Percentiles rank a stretch among this genome's conserved stretches.
Conservation (phyloP, 2,329 filamentous ascomycete species). For the Colletotrichum tropicicola region DNA sequence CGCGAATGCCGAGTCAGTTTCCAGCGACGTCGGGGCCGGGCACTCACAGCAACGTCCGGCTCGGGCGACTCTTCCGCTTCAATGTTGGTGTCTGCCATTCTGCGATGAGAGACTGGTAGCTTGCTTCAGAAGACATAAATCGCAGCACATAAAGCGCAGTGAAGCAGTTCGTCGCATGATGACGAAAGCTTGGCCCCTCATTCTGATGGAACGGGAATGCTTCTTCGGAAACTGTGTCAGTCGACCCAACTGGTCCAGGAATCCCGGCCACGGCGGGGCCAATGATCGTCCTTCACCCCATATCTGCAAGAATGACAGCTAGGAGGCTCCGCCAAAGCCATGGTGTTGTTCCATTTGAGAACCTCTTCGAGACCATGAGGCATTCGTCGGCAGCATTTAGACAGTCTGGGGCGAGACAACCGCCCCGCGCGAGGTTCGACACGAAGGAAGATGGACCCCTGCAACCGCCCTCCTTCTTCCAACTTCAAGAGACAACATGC, state of each 20-base stretch:
- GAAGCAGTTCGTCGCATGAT: not conserved
- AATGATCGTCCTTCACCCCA: not conserved
- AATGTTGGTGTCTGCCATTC: not conserved
- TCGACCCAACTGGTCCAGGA: conserved; percentile 1
- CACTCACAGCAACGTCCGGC: not conserved
- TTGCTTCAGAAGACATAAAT: too few relatives aligned
- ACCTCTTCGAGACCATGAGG: too few relatives aligned
- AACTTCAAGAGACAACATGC: not conserved
- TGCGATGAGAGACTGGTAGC: not conserved
- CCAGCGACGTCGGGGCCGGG: not conserved
- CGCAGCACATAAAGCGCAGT: not conserved
- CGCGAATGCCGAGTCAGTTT: not conserved
- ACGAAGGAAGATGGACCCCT: not conserved
- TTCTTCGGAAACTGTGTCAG: not conserved
- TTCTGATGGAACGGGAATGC: not conserved
- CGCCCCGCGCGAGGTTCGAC: not conserved
- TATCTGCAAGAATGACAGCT: not conserved
- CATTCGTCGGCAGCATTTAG: not conserved
- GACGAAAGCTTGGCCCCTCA: not conserved
- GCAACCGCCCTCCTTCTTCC: not conserved
- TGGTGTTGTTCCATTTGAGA: not conserved
- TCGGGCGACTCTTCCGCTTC: not conserved
- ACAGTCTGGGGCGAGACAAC: not conserved
- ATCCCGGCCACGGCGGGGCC: not conserved
- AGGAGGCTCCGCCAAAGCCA: not conserved